phyloP scores from a whole-genome alignment of 2,329 filamentous ascomycete genomes.

The Aspergillus ustus region DNA sequence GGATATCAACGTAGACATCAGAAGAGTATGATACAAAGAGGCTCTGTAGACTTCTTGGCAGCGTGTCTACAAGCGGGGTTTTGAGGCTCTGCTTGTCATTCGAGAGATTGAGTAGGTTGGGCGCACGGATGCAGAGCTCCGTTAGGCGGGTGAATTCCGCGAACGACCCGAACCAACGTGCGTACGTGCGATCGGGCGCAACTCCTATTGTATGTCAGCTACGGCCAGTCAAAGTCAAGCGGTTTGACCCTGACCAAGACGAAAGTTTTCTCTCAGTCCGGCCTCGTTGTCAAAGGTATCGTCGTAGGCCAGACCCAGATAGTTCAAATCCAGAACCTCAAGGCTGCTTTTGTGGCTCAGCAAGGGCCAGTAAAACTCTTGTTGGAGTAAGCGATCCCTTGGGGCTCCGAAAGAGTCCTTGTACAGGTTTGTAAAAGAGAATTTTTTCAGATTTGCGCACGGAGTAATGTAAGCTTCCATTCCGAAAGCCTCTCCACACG shows the following conservation, averaged over 20 bases:
- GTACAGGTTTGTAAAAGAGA: conserved; percentile 20
- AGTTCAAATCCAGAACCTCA: conserved; percentile 17
- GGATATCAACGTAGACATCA: background rate
- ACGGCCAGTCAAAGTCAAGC: background rate
- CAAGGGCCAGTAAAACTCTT: conserved; percentile 13
- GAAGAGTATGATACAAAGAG: background rate
- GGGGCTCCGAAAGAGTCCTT: background rate
- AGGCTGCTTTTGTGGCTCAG: conserved; percentile 19
- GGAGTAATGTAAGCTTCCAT: conserved; percentile 18
- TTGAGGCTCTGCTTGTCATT: background rate
- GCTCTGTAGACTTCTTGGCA: conserved; percentile 1
- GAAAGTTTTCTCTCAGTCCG: background rate
- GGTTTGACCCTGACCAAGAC: background rate
- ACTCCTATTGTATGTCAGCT: background rate
- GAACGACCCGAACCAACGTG: conserved; percentile 11
- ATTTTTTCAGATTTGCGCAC: conserved; percentile 21
- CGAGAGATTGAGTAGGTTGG: conserved; percentile 7
- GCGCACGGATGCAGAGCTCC: background rate
- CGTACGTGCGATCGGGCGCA: background rate
- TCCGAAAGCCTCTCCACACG: conserved; percentile 1
- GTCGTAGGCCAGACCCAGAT: background rate
- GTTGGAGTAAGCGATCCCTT: conserved; percentile 13
- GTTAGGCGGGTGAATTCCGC: conserved; percentile 5
- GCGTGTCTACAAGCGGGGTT: background rate
- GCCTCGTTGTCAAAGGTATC: background rate